Percentiles rank a stretch among this genome's conserved stretches.
Evolutionary conservation across 2,329 filamentous ascomycete genomes (phyloP).

Genomic region (Zelopaecilomyces penicillatus): DNA sequence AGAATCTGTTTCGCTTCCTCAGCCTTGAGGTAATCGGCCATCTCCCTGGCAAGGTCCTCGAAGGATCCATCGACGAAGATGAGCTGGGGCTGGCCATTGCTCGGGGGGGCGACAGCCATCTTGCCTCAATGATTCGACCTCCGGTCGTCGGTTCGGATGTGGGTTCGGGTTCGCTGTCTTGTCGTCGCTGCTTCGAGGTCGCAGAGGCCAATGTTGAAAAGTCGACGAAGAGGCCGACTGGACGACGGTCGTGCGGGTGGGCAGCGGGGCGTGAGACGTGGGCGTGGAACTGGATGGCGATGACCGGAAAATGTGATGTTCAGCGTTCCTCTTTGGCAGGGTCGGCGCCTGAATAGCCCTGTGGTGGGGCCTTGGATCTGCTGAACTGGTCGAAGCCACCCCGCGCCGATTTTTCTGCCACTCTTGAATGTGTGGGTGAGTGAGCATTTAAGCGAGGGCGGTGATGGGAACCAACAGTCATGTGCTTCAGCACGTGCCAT

Average conservation of each 20-base stretch:
- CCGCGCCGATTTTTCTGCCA: constrained; percentile 32
- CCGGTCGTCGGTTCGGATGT: constrained; percentile 10
- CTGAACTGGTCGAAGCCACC: constrained; percentile 16
- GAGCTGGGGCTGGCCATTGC: constrained; percentile 47
- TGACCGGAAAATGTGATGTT: constrained; percentile 19
- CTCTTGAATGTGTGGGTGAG: constrained; percentile 24
- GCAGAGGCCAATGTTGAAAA: neutral
- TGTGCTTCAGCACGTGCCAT: constrained; percentile 16
- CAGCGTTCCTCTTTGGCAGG: constrained; percentile 17
- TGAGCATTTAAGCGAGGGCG: constrained; percentile 30
- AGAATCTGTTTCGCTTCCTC: constrained; percentile 70
- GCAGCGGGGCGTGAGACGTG: constrained; percentile 8
- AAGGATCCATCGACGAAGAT: constrained; percentile 86
- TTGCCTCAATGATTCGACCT: constrained; percentile 7
- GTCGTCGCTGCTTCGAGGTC: too few species aligned
- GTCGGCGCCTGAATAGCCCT: constrained; percentile 30
- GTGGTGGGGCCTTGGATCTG: constrained; percentile 23
- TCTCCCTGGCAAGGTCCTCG: constrained; percentile 85
- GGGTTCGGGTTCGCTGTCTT: constrained; percentile 11
- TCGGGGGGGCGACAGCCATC: constrained; percentile 26
- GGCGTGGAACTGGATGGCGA: constrained; percentile 14
- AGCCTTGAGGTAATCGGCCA: constrained; percentile 86
- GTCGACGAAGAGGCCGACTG: neutral
- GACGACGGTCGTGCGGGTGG: constrained; percentile 10
- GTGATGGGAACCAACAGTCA: constrained; percentile 18